phyloP scores from a whole-genome alignment of 1,284 basidiomycete genomes.

The Gomphus bonarii region DNA sequence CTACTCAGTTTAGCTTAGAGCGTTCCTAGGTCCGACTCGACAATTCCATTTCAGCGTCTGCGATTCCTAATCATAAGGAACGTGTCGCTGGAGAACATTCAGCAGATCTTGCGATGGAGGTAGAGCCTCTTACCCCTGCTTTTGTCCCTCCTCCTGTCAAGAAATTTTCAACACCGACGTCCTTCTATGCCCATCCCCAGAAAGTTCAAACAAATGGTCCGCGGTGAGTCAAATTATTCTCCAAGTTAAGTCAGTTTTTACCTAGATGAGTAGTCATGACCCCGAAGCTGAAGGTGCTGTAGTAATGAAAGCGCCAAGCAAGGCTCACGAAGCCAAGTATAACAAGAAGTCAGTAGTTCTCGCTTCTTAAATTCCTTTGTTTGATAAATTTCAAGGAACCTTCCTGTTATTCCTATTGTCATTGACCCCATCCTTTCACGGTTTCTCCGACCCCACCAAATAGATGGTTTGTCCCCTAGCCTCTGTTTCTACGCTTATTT shows the following conservation, averaged over 20 bases:
- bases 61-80: slow-evolving; percentile 5
- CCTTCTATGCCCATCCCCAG: slow-evolving; percentile 42
- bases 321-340: slow-evolving; percentile 53
- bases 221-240: slow-evolving; percentile 30
- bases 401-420: slow-evolving; percentile 75
- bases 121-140: slow-evolving; percentile 1
- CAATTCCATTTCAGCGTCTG: slow-evolving; percentile 2
- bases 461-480: slow-evolving; percentile 53
- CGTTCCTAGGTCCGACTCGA: slow-evolving; percentile 3
- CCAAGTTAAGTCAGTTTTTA: slow-evolving; percentile 15
- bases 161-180: slow-evolving; percentile 43
- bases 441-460: slow-evolving; percentile 82
- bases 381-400: slow-evolving; percentile 29
- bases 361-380: slow-evolving; percentile 2
- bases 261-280: slow-evolving; percentile 45
- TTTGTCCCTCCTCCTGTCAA: slow-evolving; percentile 17
- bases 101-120: not conserved
- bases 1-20: not conserved
- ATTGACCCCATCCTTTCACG: slow-evolving; percentile 82
- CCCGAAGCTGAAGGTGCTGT: slow-evolving; percentile 69
- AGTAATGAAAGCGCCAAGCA: slow-evolving; percentile 76
- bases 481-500: not conserved
- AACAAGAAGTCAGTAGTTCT: slow-evolving; percentile 55
- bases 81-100: not conserved
- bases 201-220: slow-evolving; percentile 39